Percentiles rank a stretch among this genome's conserved stretches.
Evolutionary conservation across 202 grass and related monocot species (phyloP).

Genomic region (Digitaria exilis): DNA sequence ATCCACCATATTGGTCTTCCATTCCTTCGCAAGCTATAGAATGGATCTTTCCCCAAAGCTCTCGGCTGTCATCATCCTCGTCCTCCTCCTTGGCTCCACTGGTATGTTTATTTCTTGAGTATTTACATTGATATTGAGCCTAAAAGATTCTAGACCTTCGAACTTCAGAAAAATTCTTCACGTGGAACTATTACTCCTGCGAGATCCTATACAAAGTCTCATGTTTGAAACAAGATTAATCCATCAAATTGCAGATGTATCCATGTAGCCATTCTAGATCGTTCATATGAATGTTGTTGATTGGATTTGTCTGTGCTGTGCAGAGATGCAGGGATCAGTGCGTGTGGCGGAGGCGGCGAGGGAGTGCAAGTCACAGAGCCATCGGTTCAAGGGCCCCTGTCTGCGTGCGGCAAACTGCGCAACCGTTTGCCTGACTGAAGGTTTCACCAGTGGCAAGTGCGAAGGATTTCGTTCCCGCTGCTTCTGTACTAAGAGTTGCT

Average conservation of each 20-base stretch:
- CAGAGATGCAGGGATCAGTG: not conserved
- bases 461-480: not conserved
- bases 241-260: too few relatives aligned
- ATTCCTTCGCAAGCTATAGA: not conserved
- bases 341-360: not conserved
- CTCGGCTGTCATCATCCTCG: not conserved
- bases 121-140: not conserved
- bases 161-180: not conserved
- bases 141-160: not conserved
- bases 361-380: not conserved
- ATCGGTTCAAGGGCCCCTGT: not conserved
- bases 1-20: too few relatives aligned
- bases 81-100: constrained; percentile 1
- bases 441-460: not conserved
- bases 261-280: not conserved
- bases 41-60: not conserved
- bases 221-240: too few relatives aligned
- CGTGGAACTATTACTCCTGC: not conserved
- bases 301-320: not conserved
- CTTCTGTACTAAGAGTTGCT: not conserved
- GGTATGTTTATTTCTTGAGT: not conserved
- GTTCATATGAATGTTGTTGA: not conserved
- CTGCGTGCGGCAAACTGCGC: not conserved
- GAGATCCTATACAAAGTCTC: not conserved
- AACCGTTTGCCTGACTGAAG: not conserved